Percentiles rank a stretch among this genome's conserved stretches.
Evolutionary conservation across 768 basidiomycete genomes (phyloP).

Genomic region (Tephrocybe sp.): DNA sequence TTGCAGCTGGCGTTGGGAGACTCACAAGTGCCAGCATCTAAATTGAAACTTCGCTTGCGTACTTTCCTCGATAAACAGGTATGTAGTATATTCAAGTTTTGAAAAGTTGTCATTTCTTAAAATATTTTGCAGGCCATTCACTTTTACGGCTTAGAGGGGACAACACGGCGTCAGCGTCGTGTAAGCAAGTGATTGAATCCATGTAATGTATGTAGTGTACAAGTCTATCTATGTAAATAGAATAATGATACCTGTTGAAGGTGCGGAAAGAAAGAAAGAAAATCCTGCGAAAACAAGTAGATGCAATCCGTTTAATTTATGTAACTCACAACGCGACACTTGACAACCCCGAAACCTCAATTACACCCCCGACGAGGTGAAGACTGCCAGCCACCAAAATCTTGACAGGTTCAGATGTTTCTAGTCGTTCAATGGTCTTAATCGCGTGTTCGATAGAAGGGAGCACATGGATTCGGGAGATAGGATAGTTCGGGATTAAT

Average conservation of each 20-base stretch:
- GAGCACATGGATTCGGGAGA: constrained; percentile 69
- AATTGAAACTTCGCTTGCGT: constrained; percentile 40
- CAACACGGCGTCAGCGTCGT: constrained; percentile 20
- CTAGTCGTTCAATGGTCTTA: constrained; percentile 53
- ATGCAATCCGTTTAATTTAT: no score
- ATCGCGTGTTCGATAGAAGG: constrained; percentile 91
- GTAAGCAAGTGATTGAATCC: neutral
- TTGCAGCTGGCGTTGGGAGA: constrained; percentile 39
- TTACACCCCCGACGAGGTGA: constrained; percentile 90
- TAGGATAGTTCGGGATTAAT: constrained; percentile 61
- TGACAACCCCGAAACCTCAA: constrained; percentile 88
- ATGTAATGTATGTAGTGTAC: neutral
- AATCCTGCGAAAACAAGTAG: neutral
- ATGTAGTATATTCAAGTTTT: neutral
- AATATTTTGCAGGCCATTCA: constrained; percentile 48
- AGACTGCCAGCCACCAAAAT: constrained; percentile 92
- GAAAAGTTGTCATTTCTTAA: neutral
- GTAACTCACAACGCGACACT: constrained; percentile 56
- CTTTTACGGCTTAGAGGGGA: constrained; percentile 44
- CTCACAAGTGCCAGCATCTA: constrained; percentile 18
- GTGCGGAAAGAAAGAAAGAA: neutral
- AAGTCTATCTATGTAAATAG: neutral
- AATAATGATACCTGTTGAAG: constrained; percentile 2
- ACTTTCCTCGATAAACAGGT: constrained; percentile 61
- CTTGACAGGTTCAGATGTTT: constrained; percentile 33